Evolutionary conservation across 129 eudicot species (phyloP), one percentile per base, ranked within the genome.

Genomic region (Lactuca saligna): DNA sequence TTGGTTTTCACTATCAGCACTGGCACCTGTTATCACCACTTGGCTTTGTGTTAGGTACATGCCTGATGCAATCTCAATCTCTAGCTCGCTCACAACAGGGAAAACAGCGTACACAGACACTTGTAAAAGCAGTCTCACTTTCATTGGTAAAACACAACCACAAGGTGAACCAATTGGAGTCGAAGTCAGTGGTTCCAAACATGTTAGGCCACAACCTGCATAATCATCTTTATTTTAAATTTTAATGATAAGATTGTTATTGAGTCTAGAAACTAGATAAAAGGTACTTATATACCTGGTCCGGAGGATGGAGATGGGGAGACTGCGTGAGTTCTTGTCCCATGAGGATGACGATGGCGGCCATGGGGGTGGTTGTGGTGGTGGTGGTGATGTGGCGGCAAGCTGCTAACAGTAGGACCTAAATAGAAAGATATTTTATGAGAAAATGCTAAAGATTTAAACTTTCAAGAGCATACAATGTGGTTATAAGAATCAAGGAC

Each of bases 71-170:
- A 94, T 72, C 89, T 94, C 99, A 15, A 87, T 87, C 80, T 78
- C 97, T 32, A 94, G 83, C 78, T 94, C 91, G 59, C 71, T 83
- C 13, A 94, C 87, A 69, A 81, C 90, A 2, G 92, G 95, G 72
- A 89, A 94, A 54, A 94, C 74, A 59, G 87, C 90, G 53, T 85
- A 87, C 7, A 89, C 86, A 48, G 93, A 81, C 35, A 87, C 86
- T 79, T 87, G 83, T 61, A 94, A 76, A 54, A 85, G 87, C 65
- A 94, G 90, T 69, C 81, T 85, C 77, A 94, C 86, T 89, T 81
- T 89, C 95, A 94, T 94, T 31, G 99, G 97, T 48, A 89, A 60
- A 31, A 94, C 97, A 74, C 99, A 89, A 20, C 87, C 89, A 63
- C 99, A 94, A 12, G 95, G 88, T 54, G 99, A 81, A 49, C 92